Conservation (phyloP, 495 filamentous ascomycete species). For the Lophium mytilinum region DNA sequence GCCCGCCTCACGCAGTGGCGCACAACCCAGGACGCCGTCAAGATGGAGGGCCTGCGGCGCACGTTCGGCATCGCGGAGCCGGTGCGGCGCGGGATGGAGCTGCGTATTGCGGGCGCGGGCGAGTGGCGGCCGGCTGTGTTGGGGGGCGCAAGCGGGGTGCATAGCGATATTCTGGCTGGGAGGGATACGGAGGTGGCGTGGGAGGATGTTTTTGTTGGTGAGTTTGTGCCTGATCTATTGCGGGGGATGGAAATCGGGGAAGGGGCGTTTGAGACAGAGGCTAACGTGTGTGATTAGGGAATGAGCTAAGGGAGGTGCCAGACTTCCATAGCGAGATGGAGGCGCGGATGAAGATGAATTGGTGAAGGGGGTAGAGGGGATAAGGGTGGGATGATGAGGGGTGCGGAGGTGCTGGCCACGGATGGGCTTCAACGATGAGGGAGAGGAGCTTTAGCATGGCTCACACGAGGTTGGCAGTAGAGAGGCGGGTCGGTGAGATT, state of each 20-base stretch:
- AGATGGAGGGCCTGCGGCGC: conserved; percentile 79
- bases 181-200: conserved; percentile 65
- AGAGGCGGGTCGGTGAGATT: too few relatives aligned
- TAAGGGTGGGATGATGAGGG: too few relatives aligned
- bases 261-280: conserved; percentile 6
- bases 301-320: conserved; percentile 51
- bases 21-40: conserved; percentile 72
- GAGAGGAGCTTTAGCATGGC: too few relatives aligned
- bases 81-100: conserved; percentile 87
- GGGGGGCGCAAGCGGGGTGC: conserved; percentile 38
- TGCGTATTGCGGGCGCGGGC: conserved; percentile 65
- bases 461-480: too few relatives aligned
- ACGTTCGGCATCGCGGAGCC: conserved; percentile 91
- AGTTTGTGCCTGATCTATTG: conserved; percentile 1
- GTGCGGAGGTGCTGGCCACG: too few relatives aligned
- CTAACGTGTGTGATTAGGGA: conserved; percentile 42
- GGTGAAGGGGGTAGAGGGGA: conserved; percentile 30
- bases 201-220: conserved; percentile 82
- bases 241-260: neutral
- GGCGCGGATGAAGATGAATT: conserved; percentile 70
- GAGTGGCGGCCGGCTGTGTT: conserved; percentile 43
- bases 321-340: conserved; percentile 91
- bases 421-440: too few relatives aligned
- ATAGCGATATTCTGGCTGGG: conserved; percentile 70
- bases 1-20: conserved; percentile 76